These are phyloP conservation scores for Aquilaria agallochum DNA, from an alignment of 441 rosid genomes.

Conservation along the genomic window DNA sequence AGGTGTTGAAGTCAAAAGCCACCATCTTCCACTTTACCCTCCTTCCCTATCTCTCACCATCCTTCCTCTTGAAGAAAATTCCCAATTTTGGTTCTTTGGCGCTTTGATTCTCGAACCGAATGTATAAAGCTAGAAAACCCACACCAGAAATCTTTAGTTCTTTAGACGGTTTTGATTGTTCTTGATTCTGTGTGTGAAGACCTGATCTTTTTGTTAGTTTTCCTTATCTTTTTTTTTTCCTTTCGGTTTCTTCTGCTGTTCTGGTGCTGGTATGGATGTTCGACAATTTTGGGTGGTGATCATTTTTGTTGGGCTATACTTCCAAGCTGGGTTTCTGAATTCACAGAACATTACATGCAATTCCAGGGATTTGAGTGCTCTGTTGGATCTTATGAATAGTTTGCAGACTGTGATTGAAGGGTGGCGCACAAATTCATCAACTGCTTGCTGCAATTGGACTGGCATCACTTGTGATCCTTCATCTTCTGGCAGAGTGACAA, in stretches of 20 bases:
- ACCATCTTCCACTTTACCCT: conserved; percentile 9
- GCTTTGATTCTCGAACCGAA: conserved; percentile 17
- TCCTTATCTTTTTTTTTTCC: conserved; percentile 4
- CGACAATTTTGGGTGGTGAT: conserved; percentile 28
- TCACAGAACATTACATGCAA: conserved; percentile 46
- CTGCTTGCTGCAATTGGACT: conserved; percentile 61
- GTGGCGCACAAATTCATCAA: conserved; percentile 31
- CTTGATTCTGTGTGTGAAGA: conserved; percentile 11
- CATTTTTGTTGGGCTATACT: conserved; percentile 24
- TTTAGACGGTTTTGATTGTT: conserved; percentile 12
- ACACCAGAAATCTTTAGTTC: conserved; percentile 14
- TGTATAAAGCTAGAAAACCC: conserved; percentile 20
- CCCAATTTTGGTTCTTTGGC: conserved; percentile 7
- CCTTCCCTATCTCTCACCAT: no score
- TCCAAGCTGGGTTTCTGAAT: conserved; percentile 21
- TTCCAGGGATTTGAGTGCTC: conserved; percentile 41
- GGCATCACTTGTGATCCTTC: conserved; percentile 56
- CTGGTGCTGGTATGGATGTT: conserved; percentile 33
- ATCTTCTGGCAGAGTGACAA: conserved; percentile 43
- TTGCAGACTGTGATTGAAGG: conserved; percentile 34
- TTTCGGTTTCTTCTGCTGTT: neutral
- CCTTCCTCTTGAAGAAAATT: neutral
- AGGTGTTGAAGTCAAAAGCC: conserved; percentile 43
- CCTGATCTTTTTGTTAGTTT: neutral
- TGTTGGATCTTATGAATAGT: conserved; percentile 36